Percentiles rank a stretch among this genome's conserved stretches.
These are phyloP conservation scores for Chrysopogon serrulatus DNA, from an alignment of 176 grass and related monocot genomes.

Conservation along the genomic window DNA sequence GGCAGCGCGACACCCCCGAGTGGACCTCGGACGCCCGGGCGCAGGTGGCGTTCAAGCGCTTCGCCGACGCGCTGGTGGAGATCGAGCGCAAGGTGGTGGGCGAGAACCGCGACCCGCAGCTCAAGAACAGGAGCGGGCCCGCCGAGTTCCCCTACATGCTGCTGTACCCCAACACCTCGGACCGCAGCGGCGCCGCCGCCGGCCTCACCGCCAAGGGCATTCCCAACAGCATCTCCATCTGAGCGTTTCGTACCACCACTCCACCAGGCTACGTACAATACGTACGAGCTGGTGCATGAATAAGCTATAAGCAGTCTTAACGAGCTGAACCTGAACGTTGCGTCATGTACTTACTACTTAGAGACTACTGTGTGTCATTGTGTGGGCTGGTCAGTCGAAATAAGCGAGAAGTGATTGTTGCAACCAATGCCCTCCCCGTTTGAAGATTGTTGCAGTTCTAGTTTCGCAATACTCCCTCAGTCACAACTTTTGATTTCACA, in stretches of 20 bases:
- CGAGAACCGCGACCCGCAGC: conserved; percentile 28
- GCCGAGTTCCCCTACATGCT: conserved; percentile 64
- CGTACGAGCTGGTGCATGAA: neutral
- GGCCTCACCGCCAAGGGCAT: conserved; percentile 63
- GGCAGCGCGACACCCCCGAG: conserved; percentile 59
- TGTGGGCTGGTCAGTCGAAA: too few relatives aligned
- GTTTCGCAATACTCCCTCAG: too few relatives aligned
- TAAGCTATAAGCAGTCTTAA: neutral
- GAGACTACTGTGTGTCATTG: neutral
- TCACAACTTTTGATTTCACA: too few relatives aligned
- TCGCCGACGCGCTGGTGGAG: conserved; percentile 36
- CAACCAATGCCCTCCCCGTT: too few relatives aligned
- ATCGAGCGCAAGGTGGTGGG: conserved; percentile 47
- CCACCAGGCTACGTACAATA: neutral
- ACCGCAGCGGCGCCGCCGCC: conserved; percentile 17
- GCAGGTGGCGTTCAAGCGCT: conserved; percentile 41
- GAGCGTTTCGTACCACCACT: neutral
- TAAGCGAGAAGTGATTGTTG: too few relatives aligned
- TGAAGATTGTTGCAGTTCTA: too few relatives aligned
- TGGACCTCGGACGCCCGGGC: conserved; percentile 58
- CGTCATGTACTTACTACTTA: neutral
- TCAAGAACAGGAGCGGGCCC: conserved; percentile 57
- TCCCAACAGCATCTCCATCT: conserved; percentile 85
- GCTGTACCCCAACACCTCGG: conserved; percentile 80
- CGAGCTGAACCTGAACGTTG: too few relatives aligned